Percentiles rank a stretch among this genome's conserved stretches.
phyloP scores from a whole-genome alignment of 2,329 filamentous ascomycete genomes.

The Colletotrichum shisoi region DNA sequence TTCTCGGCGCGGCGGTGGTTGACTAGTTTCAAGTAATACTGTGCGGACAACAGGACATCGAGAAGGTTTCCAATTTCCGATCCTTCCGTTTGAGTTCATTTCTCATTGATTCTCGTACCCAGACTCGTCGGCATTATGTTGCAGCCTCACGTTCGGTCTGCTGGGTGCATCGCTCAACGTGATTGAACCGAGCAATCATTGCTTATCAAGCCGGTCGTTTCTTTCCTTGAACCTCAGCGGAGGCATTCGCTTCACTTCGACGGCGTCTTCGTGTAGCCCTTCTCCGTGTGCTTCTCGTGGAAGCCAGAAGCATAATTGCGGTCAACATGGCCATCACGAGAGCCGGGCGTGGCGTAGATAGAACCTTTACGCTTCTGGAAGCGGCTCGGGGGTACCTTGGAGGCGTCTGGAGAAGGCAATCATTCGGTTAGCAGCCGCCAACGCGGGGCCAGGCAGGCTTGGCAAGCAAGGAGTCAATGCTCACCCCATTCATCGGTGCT shows the following conservation, averaged over 20 bases:
- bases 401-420: conserved; percentile 59
- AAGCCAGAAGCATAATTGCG: conserved; percentile 67
- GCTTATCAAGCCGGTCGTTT: neutral
- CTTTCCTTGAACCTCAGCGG: neutral
- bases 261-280: conserved; percentile 53
- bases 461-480: conserved; percentile 39
- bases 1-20: conserved; percentile 12
- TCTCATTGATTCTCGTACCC: neutral
- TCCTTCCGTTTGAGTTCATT: conserved; percentile 14
- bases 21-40: conserved; percentile 25
- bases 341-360: conserved; percentile 71
- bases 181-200: neutral
- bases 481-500: conserved; percentile 61
- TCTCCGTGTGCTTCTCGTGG: conserved; percentile 66
- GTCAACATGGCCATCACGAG: conserved; percentile 70
- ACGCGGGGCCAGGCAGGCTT: neutral
- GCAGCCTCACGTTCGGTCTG: neutral
- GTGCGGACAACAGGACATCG: conserved; percentile 23
- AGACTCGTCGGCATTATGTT: neutral
- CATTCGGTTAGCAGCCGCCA: conserved; percentile 22
- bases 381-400: conserved; percentile 71
- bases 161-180: neutral
- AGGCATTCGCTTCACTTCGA: conserved; percentile 9
- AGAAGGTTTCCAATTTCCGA: neutral
- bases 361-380: conserved; percentile 76